Evolutionary conservation across 345 rosid species (phyloP).

Genomic region (Syzygium grande): DNA sequence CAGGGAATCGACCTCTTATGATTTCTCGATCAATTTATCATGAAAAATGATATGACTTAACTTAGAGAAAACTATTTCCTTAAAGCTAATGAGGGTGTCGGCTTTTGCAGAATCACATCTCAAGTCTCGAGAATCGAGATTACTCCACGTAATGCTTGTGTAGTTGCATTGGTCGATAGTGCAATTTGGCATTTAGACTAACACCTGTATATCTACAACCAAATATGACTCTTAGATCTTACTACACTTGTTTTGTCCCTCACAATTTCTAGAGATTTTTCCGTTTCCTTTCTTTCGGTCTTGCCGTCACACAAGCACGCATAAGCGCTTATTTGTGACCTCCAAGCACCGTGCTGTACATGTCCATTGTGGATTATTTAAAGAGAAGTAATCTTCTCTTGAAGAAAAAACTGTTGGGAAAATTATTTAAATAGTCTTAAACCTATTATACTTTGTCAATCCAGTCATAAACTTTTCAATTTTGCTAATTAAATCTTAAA

Average conservation of each 20-base stretch:
- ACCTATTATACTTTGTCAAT: no score
- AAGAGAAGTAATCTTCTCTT: background rate
- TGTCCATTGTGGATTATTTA: background rate
- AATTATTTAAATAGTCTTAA: no score
- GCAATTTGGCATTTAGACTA: background rate
- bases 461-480: no score
- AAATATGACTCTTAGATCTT: background rate
- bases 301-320: background rate
- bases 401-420: background rate
- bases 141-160: background rate
- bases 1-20: background rate
- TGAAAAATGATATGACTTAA: no score
- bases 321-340: background rate
- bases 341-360: background rate
- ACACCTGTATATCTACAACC: background rate
- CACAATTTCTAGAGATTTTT: background rate
- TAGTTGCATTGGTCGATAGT: background rate
- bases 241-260: background rate
- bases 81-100: background rate
- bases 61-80: background rate
- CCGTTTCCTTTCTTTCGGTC: background rate
- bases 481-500: no score
- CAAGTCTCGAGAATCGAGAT: background rate
- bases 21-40: no score
- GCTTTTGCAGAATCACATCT: background rate